These are phyloP conservation scores for Solanum bukasovii DNA, from an alignment of 257 asterid genomes.

Conservation along the genomic window DNA sequence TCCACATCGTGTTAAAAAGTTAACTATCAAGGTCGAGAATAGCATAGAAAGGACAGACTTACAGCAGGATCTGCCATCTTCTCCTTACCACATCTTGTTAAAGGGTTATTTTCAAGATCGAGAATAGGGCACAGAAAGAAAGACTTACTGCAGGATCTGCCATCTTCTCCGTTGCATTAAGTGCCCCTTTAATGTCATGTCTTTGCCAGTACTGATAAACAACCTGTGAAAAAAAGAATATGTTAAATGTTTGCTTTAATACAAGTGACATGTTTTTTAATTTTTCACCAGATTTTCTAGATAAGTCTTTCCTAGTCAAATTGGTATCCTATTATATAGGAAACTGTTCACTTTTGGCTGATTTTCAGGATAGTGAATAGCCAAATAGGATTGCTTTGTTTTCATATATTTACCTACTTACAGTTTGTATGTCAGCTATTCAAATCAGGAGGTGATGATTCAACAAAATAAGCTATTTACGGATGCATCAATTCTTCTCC, in stretches of 20 bases:
- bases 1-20: not conserved
- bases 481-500: not conserved
- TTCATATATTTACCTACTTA: not conserved
- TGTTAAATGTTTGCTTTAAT: not conserved
- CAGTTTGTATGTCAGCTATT: not conserved
- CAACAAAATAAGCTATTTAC: not conserved
- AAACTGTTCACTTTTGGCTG: not conserved
- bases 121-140: not conserved
- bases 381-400: not conserved
- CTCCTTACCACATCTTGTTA: conserved; percentile 19
- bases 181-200: conserved; percentile 81
- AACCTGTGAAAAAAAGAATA: conserved; percentile 33
- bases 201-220: conserved; percentile 72
- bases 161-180: conserved; percentile 64
- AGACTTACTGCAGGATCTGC: conserved; percentile 61
- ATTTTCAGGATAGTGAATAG: not conserved
- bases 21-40: not conserved
- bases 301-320: not conserved
- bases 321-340: not conserved
- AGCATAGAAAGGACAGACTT: not conserved
- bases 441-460: not conserved
- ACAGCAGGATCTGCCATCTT: conserved; percentile 81
- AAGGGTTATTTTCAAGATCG: not conserved
- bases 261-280: not conserved
- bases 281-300: not conserved